phyloP scores from a whole-genome alignment of 345 rosid genomes.

The Cochlearia excelsa region DNA sequence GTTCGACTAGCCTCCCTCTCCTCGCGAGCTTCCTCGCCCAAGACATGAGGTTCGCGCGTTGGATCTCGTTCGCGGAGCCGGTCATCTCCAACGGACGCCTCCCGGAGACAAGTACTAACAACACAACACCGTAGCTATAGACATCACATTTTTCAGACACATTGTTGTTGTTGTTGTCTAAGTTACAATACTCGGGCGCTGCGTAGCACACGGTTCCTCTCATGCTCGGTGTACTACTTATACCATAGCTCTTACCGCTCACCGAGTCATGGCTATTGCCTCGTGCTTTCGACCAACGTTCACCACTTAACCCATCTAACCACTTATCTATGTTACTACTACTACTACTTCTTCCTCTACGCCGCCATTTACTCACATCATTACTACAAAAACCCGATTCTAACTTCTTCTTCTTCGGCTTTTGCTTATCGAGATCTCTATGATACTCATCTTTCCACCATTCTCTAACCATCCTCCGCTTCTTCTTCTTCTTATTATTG shows the following conservation, averaged over 20 bases:
- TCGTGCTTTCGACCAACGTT: slow-evolving; percentile 48
- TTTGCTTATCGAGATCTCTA: slow-evolving; percentile 71
- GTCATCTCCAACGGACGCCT: slow-evolving; percentile 91
- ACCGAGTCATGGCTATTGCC: slow-evolving; percentile 64
- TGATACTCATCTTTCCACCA: slow-evolving; percentile 99
- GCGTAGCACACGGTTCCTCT: slow-evolving; percentile 93
- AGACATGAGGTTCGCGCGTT: slow-evolving; percentile 83
- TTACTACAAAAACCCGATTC: slow-evolving; percentile 39
- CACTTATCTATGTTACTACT: slow-evolving; percentile 81
- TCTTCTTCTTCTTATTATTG: too few relatives aligned
- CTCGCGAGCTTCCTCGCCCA: slow-evolving; percentile 91
- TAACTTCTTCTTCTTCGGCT: slow-evolving; percentile 50
- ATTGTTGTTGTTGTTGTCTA: slow-evolving; percentile 41
- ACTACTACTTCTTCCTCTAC: slow-evolving; percentile 49
- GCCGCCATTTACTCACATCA: slow-evolving; percentile 65
- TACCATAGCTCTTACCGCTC: slow-evolving; percentile 72
- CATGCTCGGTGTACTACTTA: slow-evolving; percentile 96
- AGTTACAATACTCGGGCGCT: slow-evolving; percentile 80
- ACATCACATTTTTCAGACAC: slow-evolving; percentile 90
- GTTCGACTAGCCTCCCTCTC: slow-evolving; percentile 69
- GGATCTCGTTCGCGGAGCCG: slow-evolving; percentile 75
- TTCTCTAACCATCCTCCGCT: slow-evolving; percentile 74
- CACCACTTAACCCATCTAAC: slow-evolving; percentile 77
- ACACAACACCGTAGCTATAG: slow-evolving; percentile 80
- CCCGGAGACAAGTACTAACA: slow-evolving; percentile 83